phyloP scores from a whole-genome alignment of 257 asterid genomes.

The Galeopsis tetrahit region DNA sequence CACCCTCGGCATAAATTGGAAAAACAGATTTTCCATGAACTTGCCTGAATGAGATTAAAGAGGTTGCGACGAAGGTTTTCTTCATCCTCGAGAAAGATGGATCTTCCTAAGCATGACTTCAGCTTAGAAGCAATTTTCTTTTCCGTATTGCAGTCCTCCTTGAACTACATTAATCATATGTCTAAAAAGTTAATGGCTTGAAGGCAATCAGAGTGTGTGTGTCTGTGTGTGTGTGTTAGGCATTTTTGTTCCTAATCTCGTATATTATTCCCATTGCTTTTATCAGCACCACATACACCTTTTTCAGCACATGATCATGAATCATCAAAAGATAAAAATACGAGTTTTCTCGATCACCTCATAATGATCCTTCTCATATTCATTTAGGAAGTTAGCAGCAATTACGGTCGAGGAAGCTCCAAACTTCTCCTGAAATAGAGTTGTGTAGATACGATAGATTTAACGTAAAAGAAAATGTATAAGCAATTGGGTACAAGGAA shows the following conservation, averaged over 20 bases:
- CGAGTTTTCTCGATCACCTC: conserved; percentile 56
- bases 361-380: conserved; percentile 67
- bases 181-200: conserved; percentile 11
- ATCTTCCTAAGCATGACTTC: conserved; percentile 65
- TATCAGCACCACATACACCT: neutral
- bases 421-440: conserved; percentile 73
- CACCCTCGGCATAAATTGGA: neutral
- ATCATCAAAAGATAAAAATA: conserved; percentile 10
- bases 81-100: conserved; percentile 72
- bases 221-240: neutral
- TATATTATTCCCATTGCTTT: neutral
- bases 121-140: conserved; percentile 78
- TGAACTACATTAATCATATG: conserved; percentile 64
- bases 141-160: conserved; percentile 89
- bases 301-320: neutral
- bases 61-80: conserved; percentile 65
- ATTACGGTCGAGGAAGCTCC: conserved; percentile 82
- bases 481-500: neutral
- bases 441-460: conserved; percentile 23
- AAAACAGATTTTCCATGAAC: conserved; percentile 25
- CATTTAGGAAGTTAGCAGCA: conserved; percentile 79
- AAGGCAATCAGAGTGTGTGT: neutral
- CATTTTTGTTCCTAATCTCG: neutral
- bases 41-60: conserved; percentile 89
- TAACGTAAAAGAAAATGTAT: neutral